These are phyloP conservation scores for Agaricus bisporus DNA, from an alignment of 768 basidiomycete species.

Conservation along the genomic window DNA sequence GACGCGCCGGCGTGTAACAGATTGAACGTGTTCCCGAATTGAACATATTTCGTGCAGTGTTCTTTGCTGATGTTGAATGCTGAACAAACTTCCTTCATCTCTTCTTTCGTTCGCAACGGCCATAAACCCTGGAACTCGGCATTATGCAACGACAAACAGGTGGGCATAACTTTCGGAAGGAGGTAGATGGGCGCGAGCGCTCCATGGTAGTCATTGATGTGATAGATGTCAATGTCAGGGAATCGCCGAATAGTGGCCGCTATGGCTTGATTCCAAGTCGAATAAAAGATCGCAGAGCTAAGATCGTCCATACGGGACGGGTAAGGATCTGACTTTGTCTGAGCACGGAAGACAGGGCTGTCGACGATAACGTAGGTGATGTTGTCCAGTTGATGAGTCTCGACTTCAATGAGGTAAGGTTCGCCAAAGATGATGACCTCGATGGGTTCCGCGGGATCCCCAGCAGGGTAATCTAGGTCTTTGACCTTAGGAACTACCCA, in stretches of 20 bases:
- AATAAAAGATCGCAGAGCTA: constrained; percentile 95
- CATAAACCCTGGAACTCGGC: constrained; percentile 97
- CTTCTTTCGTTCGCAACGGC: constrained; percentile 94
- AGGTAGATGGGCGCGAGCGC: constrained; percentile 88
- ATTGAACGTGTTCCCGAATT: constrained; percentile 98
- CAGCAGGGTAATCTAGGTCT: constrained; percentile 87
- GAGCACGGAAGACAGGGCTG: constrained; percentile 93
- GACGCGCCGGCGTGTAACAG: constrained; percentile 89
- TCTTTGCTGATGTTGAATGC: constrained; percentile 98
- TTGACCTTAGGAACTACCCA: constrained; percentile 96
- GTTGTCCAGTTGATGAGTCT: constrained; percentile 89
- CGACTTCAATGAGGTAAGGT: constrained; percentile 92
- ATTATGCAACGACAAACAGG: constrained; percentile 91
- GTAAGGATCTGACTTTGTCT: constrained; percentile 94
- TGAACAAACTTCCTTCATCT: constrained; percentile 98
- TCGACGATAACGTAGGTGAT: constrained; percentile 94
- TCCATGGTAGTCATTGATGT: constrained; percentile 94
- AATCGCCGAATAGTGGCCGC: constrained; percentile 83
- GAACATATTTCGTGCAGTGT: constrained; percentile 93
- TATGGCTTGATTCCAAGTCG: constrained; percentile 97
- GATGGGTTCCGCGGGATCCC: constrained; percentile 88
- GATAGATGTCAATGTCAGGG: constrained; percentile 90
- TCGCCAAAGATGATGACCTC: constrained; percentile 97
- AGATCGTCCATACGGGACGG: constrained; percentile 97
- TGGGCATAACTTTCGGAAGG: constrained; percentile 84